phyloP scores from a whole-genome alignment of 2,329 filamentous ascomycete genomes.

The Lasiodiplodia theobromae region DNA sequence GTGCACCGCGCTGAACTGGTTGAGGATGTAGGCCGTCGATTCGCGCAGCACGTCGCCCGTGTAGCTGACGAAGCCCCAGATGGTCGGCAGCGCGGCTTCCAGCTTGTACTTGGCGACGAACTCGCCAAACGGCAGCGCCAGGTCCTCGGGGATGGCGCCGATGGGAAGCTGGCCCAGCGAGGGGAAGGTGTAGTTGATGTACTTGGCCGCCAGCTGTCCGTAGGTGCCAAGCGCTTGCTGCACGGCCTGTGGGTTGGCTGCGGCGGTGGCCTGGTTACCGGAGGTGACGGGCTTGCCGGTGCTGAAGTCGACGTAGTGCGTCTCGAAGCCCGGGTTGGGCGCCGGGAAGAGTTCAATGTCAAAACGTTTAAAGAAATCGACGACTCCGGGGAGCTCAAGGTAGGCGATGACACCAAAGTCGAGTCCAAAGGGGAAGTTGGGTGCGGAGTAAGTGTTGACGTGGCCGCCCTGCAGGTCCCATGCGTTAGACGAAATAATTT shows the following conservation, averaged over 20 bases:
- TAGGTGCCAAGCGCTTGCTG: constrained; percentile 37
- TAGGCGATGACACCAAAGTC: constrained; percentile 52
- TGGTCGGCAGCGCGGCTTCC: constrained; percentile 49
- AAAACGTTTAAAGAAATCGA: constrained; percentile 55
- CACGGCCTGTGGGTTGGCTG: background rate
- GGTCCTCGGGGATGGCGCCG: constrained; percentile 51
- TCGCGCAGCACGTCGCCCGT: constrained; percentile 53
- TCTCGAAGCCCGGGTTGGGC: background rate
- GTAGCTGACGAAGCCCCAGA: constrained; percentile 54
- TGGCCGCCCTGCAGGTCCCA: constrained; percentile 52
- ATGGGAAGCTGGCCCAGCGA: background rate
- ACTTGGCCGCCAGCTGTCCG: constrained; percentile 40
- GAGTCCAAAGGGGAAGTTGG: constrained; percentile 41
- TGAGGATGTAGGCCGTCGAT: constrained; percentile 56
- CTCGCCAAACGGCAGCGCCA: constrained; percentile 57
- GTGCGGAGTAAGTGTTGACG: constrained; percentile 55
- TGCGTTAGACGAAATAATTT: background rate
- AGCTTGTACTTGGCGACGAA: constrained; percentile 59
- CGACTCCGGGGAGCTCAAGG: constrained; percentile 51
- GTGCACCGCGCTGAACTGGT: constrained; percentile 17
- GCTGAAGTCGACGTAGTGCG: constrained; percentile 39
- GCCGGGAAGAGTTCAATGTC: constrained; percentile 43
- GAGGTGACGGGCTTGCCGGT: constrained; percentile 34
- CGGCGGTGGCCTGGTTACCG: background rate
- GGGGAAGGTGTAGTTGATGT: constrained; percentile 38